Evolutionary conservation across 768 basidiomycete genomes (phyloP), one percentile per base, ranked within the genome.

Genomic region (Pleurotus cornucopiae): DNA sequence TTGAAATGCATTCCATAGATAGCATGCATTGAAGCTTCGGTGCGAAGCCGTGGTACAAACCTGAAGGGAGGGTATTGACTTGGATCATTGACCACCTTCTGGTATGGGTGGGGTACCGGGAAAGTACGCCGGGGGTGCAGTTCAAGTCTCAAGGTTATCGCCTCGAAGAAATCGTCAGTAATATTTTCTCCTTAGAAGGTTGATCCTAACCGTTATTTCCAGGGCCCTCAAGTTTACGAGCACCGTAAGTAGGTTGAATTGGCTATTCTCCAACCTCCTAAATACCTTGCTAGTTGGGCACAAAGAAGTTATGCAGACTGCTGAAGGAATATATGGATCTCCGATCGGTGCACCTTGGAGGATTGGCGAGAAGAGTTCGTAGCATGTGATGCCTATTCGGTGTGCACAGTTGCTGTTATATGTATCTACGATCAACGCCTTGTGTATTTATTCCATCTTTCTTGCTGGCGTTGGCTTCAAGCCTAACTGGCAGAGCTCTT

Each of bases 11-110:
- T 23, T n/a, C 13, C 39, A 13, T 14, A 41, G 11, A 21, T 40
- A 20, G 38, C 34, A 14, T 56, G 73, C 73, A 58, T 76, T 57
- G 47, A 59, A 69, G 21, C 62, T 69, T 5, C 64, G 30, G 30
- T 7, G 11, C 30, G 30, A 34, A 64, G 49, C 79, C 79, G n/a
- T 80, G 79, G 78, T 81, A 81, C 60, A 77, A 73, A 59, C 73
- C 76, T 0, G 63, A 71, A 56, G 61, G 70, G 0, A 67, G 60
- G 1, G 65, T 63, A 4, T 21, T 74, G 1, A 67, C 64, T 1
- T 63, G 61, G 26, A 43, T 67, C 6, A 41, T 58, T 18, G 73
- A 76, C 44, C 62, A 62, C 37, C 37, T 76, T 0, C 52, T 65
- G 4, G 72, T 78, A 5, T 46, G 58, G 38, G 37, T 74, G 21